Evolutionary conservation across 169 alveolate genomes (phyloP).

Genomic region (Plasmodium fragile): DNA sequence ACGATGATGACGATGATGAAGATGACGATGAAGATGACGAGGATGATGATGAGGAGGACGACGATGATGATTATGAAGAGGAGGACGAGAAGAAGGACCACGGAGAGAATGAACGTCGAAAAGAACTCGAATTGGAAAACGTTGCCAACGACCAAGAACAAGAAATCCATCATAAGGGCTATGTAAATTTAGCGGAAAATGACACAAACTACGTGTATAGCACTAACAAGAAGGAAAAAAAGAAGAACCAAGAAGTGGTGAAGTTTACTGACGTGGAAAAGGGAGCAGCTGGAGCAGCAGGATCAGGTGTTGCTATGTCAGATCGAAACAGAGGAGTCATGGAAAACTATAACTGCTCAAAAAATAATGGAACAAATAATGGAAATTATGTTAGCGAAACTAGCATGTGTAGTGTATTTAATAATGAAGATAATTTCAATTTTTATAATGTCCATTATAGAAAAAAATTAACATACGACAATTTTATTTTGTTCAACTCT

Average conservation of each 20-base stretch:
- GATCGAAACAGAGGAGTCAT: background rate
- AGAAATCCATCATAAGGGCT: conserved; percentile 3
- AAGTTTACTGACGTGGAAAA: conserved; percentile 33
- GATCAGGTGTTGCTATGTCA: background rate
- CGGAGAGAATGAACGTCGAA: conserved; percentile 1
- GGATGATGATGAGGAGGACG: conserved; percentile 16
- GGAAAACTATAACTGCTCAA: background rate
- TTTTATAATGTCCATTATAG: conserved; percentile 52
- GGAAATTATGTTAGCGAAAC: conserved; percentile 5
- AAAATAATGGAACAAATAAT: background rate
- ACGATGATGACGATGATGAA: conserved; percentile 4
- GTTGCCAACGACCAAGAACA: conserved; percentile 15
- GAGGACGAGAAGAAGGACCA: background rate
- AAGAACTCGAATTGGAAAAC: conserved; percentile 12
- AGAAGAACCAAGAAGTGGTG: conserved; percentile 66
- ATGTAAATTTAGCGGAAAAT: conserved; percentile 21
- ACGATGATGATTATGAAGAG: conserved; percentile 3
- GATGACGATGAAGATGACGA: background rate
- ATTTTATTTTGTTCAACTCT: conserved; percentile 95
- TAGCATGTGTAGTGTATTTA: conserved; percentile 37
- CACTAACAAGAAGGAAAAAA: background rate
- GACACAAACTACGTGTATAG: background rate
- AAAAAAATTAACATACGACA: conserved; percentile 83
- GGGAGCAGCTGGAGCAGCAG: background rate
- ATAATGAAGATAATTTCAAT: conserved; percentile 58